Percentiles rank a stretch among this genome's conserved stretches.
Conservation (phyloP, 148 eudicot species). For the Oxyria digyna region DNA sequence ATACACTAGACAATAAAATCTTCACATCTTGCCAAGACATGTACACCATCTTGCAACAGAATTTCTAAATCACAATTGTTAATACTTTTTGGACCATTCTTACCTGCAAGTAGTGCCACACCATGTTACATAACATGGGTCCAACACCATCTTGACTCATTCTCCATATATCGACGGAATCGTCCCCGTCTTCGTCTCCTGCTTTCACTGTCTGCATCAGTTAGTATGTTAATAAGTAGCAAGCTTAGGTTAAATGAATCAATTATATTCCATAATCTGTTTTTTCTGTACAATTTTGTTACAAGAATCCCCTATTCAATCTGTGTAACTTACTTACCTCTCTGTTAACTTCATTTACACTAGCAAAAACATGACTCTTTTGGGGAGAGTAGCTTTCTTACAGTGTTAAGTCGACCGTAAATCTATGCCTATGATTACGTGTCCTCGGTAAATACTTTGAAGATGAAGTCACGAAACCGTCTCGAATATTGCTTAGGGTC, state of each 20-base stretch:
- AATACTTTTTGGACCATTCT: neutral
- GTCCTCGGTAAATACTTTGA: slow-evolving; percentile 47
- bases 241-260: neutral
- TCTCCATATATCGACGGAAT: too few species aligned
- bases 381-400: neutral
- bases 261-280: neutral
- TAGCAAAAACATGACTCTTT: slow-evolving; percentile 2
- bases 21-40: neutral
- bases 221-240: neutral
- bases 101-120: slow-evolving; percentile 1
- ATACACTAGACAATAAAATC: neutral
- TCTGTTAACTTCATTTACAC: slow-evolving; percentile 7
- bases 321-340: slow-evolving; percentile 5
- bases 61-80: too few species aligned
- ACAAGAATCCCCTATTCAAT: neutral
- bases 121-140: neutral
- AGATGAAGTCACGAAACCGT: slow-evolving; percentile 61
- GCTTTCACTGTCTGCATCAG: neutral
- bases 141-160: neutral
- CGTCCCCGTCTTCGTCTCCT: too few species aligned
- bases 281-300: neutral
- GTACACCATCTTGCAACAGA: slow-evolving; percentile 4
- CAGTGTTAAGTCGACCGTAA: neutral
- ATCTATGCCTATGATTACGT: slow-evolving; percentile 10
- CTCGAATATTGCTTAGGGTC: slow-evolving; percentile 65